Evolutionary conservation across 192 early-diverging fungal genomes (phyloP).

Genomic region (Podila epicladia): DNA sequence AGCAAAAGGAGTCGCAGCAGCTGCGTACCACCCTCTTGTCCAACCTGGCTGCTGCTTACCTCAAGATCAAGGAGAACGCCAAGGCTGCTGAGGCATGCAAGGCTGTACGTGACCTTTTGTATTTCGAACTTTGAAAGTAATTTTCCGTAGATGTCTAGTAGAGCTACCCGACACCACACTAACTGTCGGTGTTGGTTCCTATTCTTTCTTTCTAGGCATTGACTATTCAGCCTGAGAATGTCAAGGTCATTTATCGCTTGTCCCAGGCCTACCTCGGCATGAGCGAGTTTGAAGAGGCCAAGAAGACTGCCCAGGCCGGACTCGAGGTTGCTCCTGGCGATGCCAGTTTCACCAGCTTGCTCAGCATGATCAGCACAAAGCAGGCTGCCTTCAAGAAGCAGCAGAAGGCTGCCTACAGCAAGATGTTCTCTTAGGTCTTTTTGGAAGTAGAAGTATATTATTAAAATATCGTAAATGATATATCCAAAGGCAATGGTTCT

Average conservation of each 20-base stretch:
- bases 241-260: slow-evolving; percentile 54
- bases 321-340: slow-evolving; percentile 38
- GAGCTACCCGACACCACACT: background rate
- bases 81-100: slow-evolving; percentile 39
- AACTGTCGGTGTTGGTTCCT: background rate
- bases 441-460: background rate
- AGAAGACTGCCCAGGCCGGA: slow-evolving; percentile 36
- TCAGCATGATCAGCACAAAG: slow-evolving; percentile 34
- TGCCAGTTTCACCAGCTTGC: slow-evolving; percentile 41
- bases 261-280: slow-evolving; percentile 53
- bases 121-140: background rate
- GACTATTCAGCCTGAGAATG: slow-evolving; percentile 38
- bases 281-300: slow-evolving; percentile 54
- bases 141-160: background rate
- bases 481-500: too few relatives aligned
- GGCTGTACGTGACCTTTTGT: slow-evolving; percentile 6
- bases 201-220: slow-evolving; percentile 22
- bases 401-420: slow-evolving; percentile 49
- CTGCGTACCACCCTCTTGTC: slow-evolving; percentile 33
- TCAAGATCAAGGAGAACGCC: slow-evolving; percentile 46
- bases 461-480: background rate
- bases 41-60: slow-evolving; percentile 48
- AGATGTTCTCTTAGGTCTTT: slow-evolving; percentile 38
- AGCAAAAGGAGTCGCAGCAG: slow-evolving; percentile 12
- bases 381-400: slow-evolving; percentile 46